Evolutionary conservation across 352 stramenopile species (phyloP).

Genomic region (Phytophthora meadii): DNA sequence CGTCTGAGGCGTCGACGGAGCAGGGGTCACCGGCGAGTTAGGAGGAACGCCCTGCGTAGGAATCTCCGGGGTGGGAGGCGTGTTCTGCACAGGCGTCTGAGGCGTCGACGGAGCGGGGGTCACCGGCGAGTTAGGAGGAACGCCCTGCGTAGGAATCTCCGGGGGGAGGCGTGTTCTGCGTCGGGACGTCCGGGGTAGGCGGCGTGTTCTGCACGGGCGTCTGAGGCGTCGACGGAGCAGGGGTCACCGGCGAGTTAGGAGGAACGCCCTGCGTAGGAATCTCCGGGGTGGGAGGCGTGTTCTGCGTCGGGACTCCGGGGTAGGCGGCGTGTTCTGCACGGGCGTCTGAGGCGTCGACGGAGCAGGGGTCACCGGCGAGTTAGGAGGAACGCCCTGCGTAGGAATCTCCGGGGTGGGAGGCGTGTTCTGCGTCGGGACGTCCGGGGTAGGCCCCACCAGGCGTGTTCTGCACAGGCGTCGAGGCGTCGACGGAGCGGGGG

Average conservation of each 20-base stretch:
- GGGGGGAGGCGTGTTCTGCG: background rate
- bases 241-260: too few relatives aligned
- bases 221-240: background rate
- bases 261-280: background rate
- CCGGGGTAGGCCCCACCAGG: background rate
- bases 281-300: background rate
- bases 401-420: background rate
- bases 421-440: background rate
- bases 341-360: background rate
- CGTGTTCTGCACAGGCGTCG: background rate
- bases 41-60: conserved; percentile 9
- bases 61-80: background rate
- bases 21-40: background rate
- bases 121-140: background rate
- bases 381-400: too few relatives aligned
- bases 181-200: background rate
- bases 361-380: too few relatives aligned
- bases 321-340: conserved; percentile 1
- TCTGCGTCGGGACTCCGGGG: conserved; percentile 1
- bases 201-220: background rate
- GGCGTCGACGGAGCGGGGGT: background rate
- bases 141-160: background rate
- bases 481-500: background rate
- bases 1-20: too few relatives aligned
- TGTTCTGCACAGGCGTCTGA: background rate